Evolutionary conservation across 495 filamentous ascomycete genomes (phyloP).

Genomic region (Chaetomium tenue): DNA sequence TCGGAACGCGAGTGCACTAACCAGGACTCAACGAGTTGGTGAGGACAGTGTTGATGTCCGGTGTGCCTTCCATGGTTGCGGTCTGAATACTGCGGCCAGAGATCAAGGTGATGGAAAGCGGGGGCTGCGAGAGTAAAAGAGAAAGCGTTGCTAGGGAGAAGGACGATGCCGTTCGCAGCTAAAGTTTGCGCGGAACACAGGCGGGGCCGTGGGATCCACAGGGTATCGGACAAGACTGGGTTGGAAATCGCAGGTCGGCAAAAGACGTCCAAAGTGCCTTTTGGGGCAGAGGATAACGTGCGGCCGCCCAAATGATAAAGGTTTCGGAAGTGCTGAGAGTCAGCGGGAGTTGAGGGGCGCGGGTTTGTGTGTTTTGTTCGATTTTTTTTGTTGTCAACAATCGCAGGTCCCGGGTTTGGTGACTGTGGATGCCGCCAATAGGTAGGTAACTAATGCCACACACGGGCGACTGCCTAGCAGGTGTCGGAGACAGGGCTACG

Average conservation of each 20-base stretch:
- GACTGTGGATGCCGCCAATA: constrained; percentile 29
- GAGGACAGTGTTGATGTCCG: constrained; percentile 67
- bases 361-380: constrained; percentile 33
- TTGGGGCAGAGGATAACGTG: background rate
- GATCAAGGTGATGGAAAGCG: constrained; percentile 30
- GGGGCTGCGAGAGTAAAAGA: constrained; percentile 31
- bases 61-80: constrained; percentile 49
- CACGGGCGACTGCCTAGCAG: constrained; percentile 7
- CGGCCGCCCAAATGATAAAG: background rate
- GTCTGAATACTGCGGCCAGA: constrained; percentile 28
- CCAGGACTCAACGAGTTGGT: constrained; percentile 87
- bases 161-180: constrained; percentile 33
- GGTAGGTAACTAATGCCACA: constrained; percentile 13
- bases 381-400: constrained; percentile 42
- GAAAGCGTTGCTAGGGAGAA: constrained; percentile 34
- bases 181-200: constrained; percentile 41
- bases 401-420: constrained; percentile 28
- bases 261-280: constrained; percentile 15
- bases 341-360: constrained; percentile 17
- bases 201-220: constrained; percentile 37
- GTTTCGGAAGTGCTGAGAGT: constrained; percentile 10
- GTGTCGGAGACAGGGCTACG: constrained; percentile 6
- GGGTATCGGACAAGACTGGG: constrained; percentile 26
- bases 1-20: constrained; percentile 46
- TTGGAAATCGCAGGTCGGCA: constrained; percentile 19